phyloP scores from a whole-genome alignment of 371 early-diverging fungal species.

The Nosema muscidifuracis region DNA sequence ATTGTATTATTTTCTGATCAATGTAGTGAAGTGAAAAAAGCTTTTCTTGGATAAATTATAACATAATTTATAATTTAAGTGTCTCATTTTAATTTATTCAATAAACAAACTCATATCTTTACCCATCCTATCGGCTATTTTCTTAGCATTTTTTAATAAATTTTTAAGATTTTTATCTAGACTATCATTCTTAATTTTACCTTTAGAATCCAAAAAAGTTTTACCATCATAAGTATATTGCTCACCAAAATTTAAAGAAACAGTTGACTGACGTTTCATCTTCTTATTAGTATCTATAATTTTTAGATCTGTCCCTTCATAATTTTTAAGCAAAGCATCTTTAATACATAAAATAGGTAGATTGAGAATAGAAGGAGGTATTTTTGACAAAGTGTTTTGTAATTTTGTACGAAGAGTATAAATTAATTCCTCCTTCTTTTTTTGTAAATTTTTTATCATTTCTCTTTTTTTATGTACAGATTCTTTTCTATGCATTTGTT shows the following conservation, averaged over 20 bases:
- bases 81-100: neutral
- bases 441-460: too few relatives aligned
- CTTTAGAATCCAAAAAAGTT: neutral
- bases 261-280: neutral
- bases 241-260: neutral
- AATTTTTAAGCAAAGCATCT: neutral
- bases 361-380: neutral
- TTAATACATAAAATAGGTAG: neutral
- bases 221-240: neutral
- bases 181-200: neutral
- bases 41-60: neutral
- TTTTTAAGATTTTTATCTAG: neutral
- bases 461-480: too few relatives aligned
- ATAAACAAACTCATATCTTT: neutral
- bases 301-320: neutral
- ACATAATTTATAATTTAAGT: neutral
- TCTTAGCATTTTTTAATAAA: neutral
- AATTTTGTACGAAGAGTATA: too few relatives aligned
- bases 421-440: neutral
- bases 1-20: constrained; percentile 69
- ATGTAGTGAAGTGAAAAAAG: neutral
- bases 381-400: neutral
- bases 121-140: neutral
- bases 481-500: too few relatives aligned
- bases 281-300: neutral